phyloP scores from a whole-genome alignment of 306 rosid species.

The Sicyos edulis region DNA sequence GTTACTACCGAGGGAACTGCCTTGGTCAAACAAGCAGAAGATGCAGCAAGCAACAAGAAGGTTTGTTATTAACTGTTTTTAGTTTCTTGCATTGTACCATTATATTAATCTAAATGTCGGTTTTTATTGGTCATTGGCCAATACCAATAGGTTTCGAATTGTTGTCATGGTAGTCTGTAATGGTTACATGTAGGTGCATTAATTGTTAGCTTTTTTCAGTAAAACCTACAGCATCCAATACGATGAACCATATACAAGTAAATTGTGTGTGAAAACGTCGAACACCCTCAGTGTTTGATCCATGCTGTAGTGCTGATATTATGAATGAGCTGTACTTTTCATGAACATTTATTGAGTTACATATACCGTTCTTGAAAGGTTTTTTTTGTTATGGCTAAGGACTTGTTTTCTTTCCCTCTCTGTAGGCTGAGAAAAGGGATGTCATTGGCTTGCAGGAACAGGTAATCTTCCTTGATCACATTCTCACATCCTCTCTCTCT shows the following conservation, averaged over 20 bases:
- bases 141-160: neutral
- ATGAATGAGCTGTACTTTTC: constrained; percentile 8
- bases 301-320: neutral
- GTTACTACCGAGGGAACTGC: constrained; percentile 90
- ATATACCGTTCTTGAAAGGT: neutral
- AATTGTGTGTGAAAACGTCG: constrained; percentile 1
- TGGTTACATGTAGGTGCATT: neutral
- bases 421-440: constrained; percentile 84
- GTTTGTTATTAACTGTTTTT: constrained; percentile 32
- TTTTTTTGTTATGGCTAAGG: neutral
- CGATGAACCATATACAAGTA: neutral
- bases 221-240: neutral
- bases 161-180: neutral
- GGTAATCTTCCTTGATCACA: constrained; percentile 25
- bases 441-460: constrained; percentile 55
- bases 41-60: constrained; percentile 91
- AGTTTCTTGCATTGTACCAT: constrained; percentile 3
- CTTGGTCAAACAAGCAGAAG: constrained; percentile 93
- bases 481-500: neutral
- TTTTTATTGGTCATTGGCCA: neutral
- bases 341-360: neutral
- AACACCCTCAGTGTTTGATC: neutral
- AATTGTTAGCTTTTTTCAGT: neutral
- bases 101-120: neutral
- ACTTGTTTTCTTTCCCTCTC: constrained; percentile 25